Evolutionary conservation across 805 yeast species (phyloP), one percentile per base, ranked within the genome.

Genomic region (Metschnikowia noctiluminum): DNA sequence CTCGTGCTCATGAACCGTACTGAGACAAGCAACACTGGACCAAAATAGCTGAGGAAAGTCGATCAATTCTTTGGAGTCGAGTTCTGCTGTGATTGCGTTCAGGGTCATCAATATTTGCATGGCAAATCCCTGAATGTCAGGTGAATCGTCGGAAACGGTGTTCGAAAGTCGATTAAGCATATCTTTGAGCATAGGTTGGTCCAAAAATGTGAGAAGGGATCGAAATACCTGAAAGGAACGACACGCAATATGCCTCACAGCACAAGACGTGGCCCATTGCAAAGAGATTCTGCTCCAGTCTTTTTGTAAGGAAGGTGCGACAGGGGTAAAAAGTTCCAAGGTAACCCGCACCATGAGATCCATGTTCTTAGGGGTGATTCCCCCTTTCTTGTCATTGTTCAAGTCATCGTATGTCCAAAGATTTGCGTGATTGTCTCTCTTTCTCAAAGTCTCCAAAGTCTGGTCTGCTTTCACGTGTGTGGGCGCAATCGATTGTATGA

Each of bases 91-190:
- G 12, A 90, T 83, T 0, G 97, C 96, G 69, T 92, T 90, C 58
- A 94, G 66, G 0, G 99, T 92, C 97, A 94, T 92, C 54, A 94
- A 70, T 46, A 94, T 94, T 67, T 94, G 99, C 91, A 94, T 88
- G 0, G 97, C 85, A 67, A 95, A 95, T 0, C 97, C 96, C 66
- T 92, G 98, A 35, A 94, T 91, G 57, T 94, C 99, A 0, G 80
- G 70, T 10, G 89, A 82, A 37, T 84, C 89, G 63, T 95, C 99
- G 0, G 97, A 83, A 7, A 94, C 85, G 0, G 99, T 95, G 58
- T 90, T 91, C 0, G 97, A 89, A 30, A 94, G 73, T 51, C 99
- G 79, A 48, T 92, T 96, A 10, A 94, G 73, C 96, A 94, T 89
- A 67, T 91, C 98, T 47, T 89, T 81, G 40, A 95, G 71, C 97